These are phyloP conservation scores for Leptographium wingfieldii DNA, from an alignment of 2,329 filamentous ascomycete genomes.

Conservation along the genomic window DNA sequence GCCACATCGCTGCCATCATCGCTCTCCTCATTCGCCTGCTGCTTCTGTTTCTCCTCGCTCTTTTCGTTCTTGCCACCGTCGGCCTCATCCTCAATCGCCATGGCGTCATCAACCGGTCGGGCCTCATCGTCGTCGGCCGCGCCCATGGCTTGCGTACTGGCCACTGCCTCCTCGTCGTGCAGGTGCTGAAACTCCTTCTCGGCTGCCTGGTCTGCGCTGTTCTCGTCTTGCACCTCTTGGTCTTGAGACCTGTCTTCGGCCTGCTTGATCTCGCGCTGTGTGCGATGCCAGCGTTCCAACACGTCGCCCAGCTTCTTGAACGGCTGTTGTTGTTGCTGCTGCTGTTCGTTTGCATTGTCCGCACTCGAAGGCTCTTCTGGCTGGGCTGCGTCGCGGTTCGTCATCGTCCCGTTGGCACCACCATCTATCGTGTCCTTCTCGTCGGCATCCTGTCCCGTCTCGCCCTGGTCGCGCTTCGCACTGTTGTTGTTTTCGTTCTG, in stretches of 20 bases:
- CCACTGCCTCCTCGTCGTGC: slow-evolving; percentile 64
- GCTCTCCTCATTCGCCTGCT: slow-evolving; percentile 38
- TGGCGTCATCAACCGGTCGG: slow-evolving; percentile 69
- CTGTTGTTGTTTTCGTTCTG: slow-evolving; percentile 36
- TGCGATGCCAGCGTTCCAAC: slow-evolving; percentile 83
- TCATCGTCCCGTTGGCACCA: slow-evolving; percentile 46
- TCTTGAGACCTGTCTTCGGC: slow-evolving; percentile 37
- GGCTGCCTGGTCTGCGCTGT: slow-evolving; percentile 53
- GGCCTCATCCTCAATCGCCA: slow-evolving; percentile 78
- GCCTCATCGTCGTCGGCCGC: slow-evolving; percentile 71
- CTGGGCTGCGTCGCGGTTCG: slow-evolving; percentile 24
- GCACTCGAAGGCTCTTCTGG: slow-evolving; percentile 23
- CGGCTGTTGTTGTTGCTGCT: slow-evolving; percentile 40
- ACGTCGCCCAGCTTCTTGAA: slow-evolving; percentile 94
- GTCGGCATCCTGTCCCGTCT: slow-evolving; percentile 52
- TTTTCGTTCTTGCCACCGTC: slow-evolving; percentile 63
- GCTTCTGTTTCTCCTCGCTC: slow-evolving; percentile 39
- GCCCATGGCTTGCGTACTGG: slow-evolving; percentile 87
- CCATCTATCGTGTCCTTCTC: slow-evolving; percentile 41
- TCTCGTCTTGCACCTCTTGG: slow-evolving; percentile 14
- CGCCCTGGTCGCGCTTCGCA: slow-evolving; percentile 53
- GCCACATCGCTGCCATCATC: slow-evolving; percentile 19
- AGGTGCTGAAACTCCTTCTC: slow-evolving; percentile 89
- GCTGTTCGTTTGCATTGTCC: slow-evolving; percentile 10
- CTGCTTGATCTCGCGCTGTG: slow-evolving; percentile 69